A percentile compares a stretch with the other conserved stretches of the same genome.
These are phyloP conservation scores for Globisporangium parvum DNA, from an alignment of 352 stramenopile genomes.

Conservation along the genomic window DNA sequence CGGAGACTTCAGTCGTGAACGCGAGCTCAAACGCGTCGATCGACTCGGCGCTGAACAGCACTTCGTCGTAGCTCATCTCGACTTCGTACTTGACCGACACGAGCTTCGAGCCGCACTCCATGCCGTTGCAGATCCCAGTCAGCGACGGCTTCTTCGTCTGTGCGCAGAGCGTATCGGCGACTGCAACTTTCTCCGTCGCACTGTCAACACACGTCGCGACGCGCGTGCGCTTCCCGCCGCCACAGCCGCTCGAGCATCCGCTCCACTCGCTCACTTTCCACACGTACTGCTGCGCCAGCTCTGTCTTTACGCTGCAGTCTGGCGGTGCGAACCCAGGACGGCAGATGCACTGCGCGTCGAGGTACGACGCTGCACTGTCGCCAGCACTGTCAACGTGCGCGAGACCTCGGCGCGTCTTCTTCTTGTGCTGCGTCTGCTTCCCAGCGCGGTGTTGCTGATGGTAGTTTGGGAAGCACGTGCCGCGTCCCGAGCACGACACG, in stretches of 20 bases:
- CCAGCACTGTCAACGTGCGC: slow-evolving; percentile 6
- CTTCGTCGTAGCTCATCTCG: slow-evolving; percentile 72
- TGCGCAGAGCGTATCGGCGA: slow-evolving; percentile 23
- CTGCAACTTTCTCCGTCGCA: slow-evolving; percentile 16
- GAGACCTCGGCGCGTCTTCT: not conserved
- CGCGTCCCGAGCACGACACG: slow-evolving; percentile 53
- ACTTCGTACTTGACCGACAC: slow-evolving; percentile 62
- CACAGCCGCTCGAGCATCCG: slow-evolving; percentile 55
- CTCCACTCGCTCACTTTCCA: slow-evolving; percentile 59
- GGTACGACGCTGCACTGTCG: slow-evolving; percentile 16
- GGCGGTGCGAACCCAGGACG: slow-evolving; percentile 50
- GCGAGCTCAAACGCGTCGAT: slow-evolving; percentile 51
- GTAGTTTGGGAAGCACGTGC: slow-evolving; percentile 67
- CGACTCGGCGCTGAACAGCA: slow-evolving; percentile 50
- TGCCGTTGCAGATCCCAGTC: slow-evolving; percentile 66
- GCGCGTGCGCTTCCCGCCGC: slow-evolving; percentile 44
- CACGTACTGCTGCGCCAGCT: slow-evolving; percentile 24
- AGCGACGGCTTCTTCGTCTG: slow-evolving; percentile 37
- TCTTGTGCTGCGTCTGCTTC: not conserved
- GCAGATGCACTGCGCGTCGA: slow-evolving; percentile 51
- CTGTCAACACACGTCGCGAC: slow-evolving; percentile 34
- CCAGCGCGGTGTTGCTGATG: slow-evolving; percentile 7
- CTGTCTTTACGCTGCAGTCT: slow-evolving; percentile 56
- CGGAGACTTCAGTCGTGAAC: slow-evolving; percentile 59
- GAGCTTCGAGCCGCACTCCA: slow-evolving; percentile 69